Evolutionary conservation across 768 basidiomycete genomes (phyloP).

Genomic region (Russula sp.): DNA sequence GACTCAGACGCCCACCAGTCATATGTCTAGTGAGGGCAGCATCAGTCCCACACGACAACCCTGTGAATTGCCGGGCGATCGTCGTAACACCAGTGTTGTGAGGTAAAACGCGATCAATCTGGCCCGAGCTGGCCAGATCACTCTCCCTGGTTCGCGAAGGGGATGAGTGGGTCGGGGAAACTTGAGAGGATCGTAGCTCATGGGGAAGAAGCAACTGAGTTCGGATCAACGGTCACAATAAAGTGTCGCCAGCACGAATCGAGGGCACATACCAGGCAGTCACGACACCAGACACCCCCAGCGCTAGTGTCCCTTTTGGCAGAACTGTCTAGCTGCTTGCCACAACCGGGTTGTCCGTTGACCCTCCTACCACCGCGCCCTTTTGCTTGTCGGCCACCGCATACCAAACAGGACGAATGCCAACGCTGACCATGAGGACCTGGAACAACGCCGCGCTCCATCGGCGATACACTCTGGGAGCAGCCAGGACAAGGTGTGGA

Average conservation of each 20-base stretch:
- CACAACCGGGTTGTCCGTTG: slow-evolving; percentile 68
- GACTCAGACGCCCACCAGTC: slow-evolving; percentile 65
- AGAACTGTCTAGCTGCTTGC: slow-evolving; percentile 78
- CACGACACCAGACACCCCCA: slow-evolving; percentile 72
- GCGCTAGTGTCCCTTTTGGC: slow-evolving; percentile 70
- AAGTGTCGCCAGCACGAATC: neutral
- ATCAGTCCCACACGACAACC: slow-evolving; percentile 45
- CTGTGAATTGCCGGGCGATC: slow-evolving; percentile 72
- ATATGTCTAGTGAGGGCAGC: slow-evolving; percentile 49
- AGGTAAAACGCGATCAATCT: slow-evolving; percentile 40
- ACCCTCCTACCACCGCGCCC: slow-evolving; percentile 47
- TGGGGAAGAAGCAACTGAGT: slow-evolving; percentile 55
- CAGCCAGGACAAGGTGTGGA: slow-evolving; percentile 72
- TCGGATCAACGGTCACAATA: slow-evolving; percentile 14
- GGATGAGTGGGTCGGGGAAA: slow-evolving; percentile 53
- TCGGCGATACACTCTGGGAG: slow-evolving; percentile 65
- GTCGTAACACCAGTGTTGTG: slow-evolving; percentile 72
- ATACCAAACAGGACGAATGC: slow-evolving; percentile 75
- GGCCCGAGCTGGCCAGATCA: slow-evolving; percentile 41
- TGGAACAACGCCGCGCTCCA: slow-evolving; percentile 84
- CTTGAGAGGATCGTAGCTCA: slow-evolving; percentile 48
- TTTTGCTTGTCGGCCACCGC: slow-evolving; percentile 62
- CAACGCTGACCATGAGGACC: slow-evolving; percentile 80
- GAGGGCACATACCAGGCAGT: slow-evolving; percentile 58
- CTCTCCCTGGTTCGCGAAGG: slow-evolving; percentile 40